Percentiles rank a stretch among this genome's conserved stretches.
Conservation (phyloP, 306 rosid genomes). For the Lathyrus tuberosus region DNA sequence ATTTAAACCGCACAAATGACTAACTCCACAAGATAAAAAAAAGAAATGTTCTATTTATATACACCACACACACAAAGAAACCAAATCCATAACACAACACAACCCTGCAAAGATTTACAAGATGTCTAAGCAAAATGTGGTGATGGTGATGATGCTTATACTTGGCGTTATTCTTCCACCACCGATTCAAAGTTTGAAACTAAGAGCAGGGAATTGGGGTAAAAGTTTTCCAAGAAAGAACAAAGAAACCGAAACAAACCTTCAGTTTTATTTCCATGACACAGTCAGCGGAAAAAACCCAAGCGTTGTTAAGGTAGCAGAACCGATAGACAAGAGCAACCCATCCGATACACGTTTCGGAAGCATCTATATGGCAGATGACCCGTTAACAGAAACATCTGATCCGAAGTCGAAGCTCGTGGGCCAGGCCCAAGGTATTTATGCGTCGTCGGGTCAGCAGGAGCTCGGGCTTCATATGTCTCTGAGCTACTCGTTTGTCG, state of each 20-base stretch:
- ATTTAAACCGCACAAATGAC: neutral
- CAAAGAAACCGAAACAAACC: slow-evolving; percentile 52
- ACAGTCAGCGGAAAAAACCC: slow-evolving; percentile 68
- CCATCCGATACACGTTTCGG: slow-evolving; percentile 61
- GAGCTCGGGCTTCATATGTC: slow-evolving; percentile 70
- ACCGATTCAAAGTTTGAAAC: slow-evolving; percentile 16
- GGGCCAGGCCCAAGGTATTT: slow-evolving; percentile 82
- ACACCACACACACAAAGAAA: neutral
- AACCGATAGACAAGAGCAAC: slow-evolving; percentile 45
- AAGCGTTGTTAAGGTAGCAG: slow-evolving; percentile 61
- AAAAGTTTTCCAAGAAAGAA: slow-evolving; percentile 25
- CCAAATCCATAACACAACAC: neutral
- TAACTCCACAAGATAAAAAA: neutral
- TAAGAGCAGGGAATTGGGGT: slow-evolving; percentile 44
- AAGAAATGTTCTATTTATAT: neutral
- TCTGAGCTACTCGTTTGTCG: slow-evolving; percentile 57
- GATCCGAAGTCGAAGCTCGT: slow-evolving; percentile 70
- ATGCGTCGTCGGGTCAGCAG: slow-evolving; percentile 63
- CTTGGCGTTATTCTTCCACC: slow-evolving; percentile 15
- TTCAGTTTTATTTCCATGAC: slow-evolving; percentile 91
- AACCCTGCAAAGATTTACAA: neutral
- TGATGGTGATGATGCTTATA: slow-evolving; percentile 24
- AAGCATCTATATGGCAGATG: slow-evolving; percentile 64
- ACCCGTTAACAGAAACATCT: slow-evolving; percentile 66
- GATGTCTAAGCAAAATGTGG: slow-evolving; percentile 37